Percentiles rank a stretch among this genome's conserved stretches.
phyloP scores from a whole-genome alignment of 225 moss, liverwort and hornwort genomes.

The Bryum argenteum region DNA sequence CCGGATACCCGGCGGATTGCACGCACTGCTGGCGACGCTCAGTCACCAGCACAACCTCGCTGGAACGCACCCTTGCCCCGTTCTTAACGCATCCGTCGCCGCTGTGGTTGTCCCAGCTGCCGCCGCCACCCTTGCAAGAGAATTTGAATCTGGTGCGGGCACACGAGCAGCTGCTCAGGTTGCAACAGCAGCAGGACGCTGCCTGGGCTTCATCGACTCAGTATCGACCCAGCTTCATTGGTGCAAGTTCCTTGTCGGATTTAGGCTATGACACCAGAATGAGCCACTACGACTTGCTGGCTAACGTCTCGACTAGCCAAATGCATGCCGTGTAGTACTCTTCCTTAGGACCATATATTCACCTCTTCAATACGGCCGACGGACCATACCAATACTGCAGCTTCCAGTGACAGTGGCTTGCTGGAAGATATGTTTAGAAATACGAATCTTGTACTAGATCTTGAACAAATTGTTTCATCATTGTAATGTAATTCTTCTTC shows the following conservation, averaged over 20 bases:
- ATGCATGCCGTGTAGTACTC: constrained; percentile 7
- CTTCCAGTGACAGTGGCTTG: constrained; percentile 37
- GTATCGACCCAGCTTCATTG: constrained; percentile 20
- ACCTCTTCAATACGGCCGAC: neutral
- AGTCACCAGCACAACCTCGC: constrained; percentile 35
- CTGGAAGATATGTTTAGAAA: constrained; percentile 42
- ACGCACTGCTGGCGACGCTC: constrained; percentile 34
- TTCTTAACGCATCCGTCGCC: constrained; percentile 9
- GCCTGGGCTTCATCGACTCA: constrained; percentile 21
- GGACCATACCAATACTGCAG: neutral
- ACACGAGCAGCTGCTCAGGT: constrained; percentile 33
- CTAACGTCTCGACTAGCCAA: constrained; percentile 11
- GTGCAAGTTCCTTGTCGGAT: constrained; percentile 29
- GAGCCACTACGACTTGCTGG: constrained; percentile 14
- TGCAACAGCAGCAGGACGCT: constrained; percentile 20
- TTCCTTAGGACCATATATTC: constrained; percentile 26
- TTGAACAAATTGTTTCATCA: neutral
- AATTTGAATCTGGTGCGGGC: constrained; percentile 26
- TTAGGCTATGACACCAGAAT: constrained; percentile 29
- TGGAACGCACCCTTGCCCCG: constrained; percentile 20
- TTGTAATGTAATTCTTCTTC: constrained; percentile 16
- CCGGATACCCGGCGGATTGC: constrained; percentile 30
- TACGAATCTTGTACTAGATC: constrained; percentile 28
- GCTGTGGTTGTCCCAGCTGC: constrained; percentile 7
- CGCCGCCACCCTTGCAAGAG: constrained; percentile 17